phyloP scores from a whole-genome alignment of 2,329 filamentous ascomycete genomes.

The Cladosporium velox region DNA sequence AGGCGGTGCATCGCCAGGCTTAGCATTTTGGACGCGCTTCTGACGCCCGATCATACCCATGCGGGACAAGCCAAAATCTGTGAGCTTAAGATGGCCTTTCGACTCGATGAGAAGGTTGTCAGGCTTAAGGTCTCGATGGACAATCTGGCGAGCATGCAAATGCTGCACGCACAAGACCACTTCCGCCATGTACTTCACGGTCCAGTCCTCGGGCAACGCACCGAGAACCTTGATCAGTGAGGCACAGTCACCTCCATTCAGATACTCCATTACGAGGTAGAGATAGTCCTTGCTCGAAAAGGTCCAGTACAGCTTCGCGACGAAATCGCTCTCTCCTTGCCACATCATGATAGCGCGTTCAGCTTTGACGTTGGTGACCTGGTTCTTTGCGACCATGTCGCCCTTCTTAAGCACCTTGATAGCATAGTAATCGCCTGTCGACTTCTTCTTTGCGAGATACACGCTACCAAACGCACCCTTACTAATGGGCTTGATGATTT shows the following conservation, averaged over 20 bases:
- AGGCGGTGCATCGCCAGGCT: conserved; percentile 78
- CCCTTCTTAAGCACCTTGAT: conserved; percentile 99
- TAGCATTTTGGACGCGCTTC: conserved; percentile 82
- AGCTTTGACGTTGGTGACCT: conserved; percentile 98
- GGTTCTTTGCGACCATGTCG: conserved; percentile 99
- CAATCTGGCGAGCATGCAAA: conserved; percentile 88
- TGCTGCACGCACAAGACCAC: conserved; percentile 97
- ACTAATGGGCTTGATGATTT: conserved; percentile 99
- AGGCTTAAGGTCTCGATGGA: conserved; percentile 94
- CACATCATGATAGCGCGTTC: conserved; percentile 99
- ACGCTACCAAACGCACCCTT: conserved; percentile 98
- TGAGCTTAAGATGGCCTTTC: conserved; percentile 93
- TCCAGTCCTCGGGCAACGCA: conserved; percentile 93
- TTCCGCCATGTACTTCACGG: conserved; percentile 94
- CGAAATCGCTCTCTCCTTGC: conserved; percentile 98
- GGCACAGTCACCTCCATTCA: conserved; percentile 96
- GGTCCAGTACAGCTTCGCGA: conserved; percentile 98
- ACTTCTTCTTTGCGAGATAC: conserved; percentile 97
- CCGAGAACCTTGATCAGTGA: conserved; percentile 94
- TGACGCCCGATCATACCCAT: conserved; percentile 97
- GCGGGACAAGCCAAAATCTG: conserved; percentile 93
- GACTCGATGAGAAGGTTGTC: conserved; percentile 97
- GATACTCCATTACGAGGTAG: conserved; percentile 98
- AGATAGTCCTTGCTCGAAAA: conserved; percentile 99
- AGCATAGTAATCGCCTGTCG: conserved; percentile 95